These are phyloP conservation scores for Apiospora phragmitis DNA, from an alignment of 2,329 filamentous ascomycete species.

Conservation along the genomic window DNA sequence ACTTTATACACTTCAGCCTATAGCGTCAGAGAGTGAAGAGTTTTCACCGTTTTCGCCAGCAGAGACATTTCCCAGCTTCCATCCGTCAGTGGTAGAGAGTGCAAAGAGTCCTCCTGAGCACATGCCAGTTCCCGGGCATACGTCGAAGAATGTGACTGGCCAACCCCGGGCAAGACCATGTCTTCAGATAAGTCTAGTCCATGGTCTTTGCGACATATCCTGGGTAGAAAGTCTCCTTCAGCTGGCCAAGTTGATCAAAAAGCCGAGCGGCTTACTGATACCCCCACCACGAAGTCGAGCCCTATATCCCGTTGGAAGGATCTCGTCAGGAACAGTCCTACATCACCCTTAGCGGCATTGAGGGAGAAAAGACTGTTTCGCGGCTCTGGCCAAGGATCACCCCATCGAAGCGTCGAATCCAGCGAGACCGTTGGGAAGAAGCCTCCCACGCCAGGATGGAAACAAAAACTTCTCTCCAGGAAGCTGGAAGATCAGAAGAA, in stretches of 20 bases:
- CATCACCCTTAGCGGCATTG: constrained; percentile 22
- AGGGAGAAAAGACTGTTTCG: constrained; percentile 27
- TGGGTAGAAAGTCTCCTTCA: constrained; percentile 11
- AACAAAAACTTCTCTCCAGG: constrained; percentile 17
- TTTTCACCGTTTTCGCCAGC: background rate
- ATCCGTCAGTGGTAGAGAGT: constrained; percentile 9
- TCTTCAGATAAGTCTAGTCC: constrained; percentile 6
- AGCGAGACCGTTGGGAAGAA: constrained; percentile 2
- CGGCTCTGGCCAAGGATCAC: constrained; percentile 12
- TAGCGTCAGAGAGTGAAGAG: background rate
- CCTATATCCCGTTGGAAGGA: constrained; percentile 23
- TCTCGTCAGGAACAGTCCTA: constrained; percentile 25
- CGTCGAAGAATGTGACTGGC: background rate
- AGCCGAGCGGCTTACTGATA: background rate
- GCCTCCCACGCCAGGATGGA: constrained; percentile 21
- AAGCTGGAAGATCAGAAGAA: constrained; percentile 15
- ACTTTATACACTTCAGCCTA: background rate
- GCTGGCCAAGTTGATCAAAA: background rate
- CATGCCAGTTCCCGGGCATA: background rate
- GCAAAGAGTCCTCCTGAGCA: background rate
- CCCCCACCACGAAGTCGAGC: background rate
- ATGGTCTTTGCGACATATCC: constrained; percentile 12
- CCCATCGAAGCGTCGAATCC: constrained; percentile 19
- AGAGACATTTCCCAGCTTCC: constrained; percentile 12
- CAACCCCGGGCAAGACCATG: background rate